These are phyloP conservation scores for Skeletonema costatum DNA, from an alignment of 108 stramenopile species.

Conservation along the genomic window DNA sequence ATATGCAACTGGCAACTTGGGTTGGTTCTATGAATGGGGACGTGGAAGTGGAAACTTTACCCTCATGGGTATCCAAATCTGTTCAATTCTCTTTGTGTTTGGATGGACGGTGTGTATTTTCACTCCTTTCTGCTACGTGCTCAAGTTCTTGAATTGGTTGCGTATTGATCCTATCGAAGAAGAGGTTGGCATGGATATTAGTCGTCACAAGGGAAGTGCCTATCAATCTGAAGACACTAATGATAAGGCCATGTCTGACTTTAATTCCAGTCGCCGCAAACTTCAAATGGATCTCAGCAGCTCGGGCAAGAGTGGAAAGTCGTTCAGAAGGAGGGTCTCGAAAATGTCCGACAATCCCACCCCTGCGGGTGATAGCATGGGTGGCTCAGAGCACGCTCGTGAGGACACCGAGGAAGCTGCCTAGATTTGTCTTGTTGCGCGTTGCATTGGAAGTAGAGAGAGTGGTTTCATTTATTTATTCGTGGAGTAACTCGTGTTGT, in stretches of 20 bases:
- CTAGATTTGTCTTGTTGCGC: background rate
- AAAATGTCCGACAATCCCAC: background rate
- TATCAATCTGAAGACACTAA: constrained; percentile 67
- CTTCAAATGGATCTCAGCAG: background rate
- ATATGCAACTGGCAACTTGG: constrained; percentile 23
- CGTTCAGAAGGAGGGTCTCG: background rate
- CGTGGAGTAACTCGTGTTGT: background rate
- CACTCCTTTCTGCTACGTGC: constrained; percentile 79
- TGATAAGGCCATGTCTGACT: constrained; percentile 65
- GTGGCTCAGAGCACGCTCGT: background rate
- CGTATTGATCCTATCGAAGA: constrained; percentile 88
- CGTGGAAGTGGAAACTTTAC: constrained; percentile 61
- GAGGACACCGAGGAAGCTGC: background rate
- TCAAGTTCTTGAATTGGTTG: constrained; percentile 72
- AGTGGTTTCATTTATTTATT: background rate
- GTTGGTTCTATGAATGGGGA: constrained; percentile 67
- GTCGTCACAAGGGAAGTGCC: constrained; percentile 81
- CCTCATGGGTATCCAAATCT: constrained; percentile 72
- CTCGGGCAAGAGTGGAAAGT: background rate
- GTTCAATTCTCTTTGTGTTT: constrained; percentile 69
- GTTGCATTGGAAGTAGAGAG: background rate
- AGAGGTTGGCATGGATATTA: constrained; percentile 84
- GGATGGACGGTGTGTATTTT: constrained; percentile 80
- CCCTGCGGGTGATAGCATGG: background rate
- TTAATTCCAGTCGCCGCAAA: constrained; percentile 60